Evolutionary conservation across 257 asterid genomes (phyloP).

Genomic region (Cynanchum wilfordii): DNA sequence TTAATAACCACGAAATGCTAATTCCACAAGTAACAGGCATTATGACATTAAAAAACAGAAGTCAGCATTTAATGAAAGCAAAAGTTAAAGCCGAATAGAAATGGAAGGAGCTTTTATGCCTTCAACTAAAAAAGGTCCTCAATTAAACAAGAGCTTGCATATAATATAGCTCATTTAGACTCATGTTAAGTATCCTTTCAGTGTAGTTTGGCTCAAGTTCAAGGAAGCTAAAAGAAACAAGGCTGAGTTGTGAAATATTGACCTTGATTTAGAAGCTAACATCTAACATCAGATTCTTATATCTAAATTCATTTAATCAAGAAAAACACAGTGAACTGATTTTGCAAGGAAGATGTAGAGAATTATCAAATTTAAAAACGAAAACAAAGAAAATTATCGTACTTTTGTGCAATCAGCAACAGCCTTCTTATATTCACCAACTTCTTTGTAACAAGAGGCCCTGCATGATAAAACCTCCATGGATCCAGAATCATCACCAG

Average conservation of each 20-base stretch:
- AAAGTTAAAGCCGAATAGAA: background rate
- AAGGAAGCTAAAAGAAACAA: background rate
- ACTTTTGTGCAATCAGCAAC: conserved; percentile 99
- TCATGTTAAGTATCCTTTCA: background rate
- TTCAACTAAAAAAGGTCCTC: background rate
- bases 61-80: background rate
- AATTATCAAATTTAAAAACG: background rate
- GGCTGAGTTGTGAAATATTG: background rate
- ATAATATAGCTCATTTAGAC: background rate
- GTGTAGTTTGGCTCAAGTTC: background rate
- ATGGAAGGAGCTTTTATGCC: background rate
- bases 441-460: conserved; percentile 95
- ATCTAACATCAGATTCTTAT: background rate
- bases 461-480: conserved; percentile 53
- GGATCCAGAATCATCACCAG: conserved; percentile 40
- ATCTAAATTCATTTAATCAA: background rate
- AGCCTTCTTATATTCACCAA: conserved; percentile 98
- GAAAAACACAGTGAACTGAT: background rate
- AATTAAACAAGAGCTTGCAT: background rate
- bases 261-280: background rate
- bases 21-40: background rate
- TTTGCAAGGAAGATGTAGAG: background rate
- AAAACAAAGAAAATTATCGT: conserved; percentile 2
- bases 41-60: background rate
- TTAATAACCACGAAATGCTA: background rate